Conservation (phyloP, 371 early-diverging fungal genomes). For the Capillidium rhysosporum region DNA sequence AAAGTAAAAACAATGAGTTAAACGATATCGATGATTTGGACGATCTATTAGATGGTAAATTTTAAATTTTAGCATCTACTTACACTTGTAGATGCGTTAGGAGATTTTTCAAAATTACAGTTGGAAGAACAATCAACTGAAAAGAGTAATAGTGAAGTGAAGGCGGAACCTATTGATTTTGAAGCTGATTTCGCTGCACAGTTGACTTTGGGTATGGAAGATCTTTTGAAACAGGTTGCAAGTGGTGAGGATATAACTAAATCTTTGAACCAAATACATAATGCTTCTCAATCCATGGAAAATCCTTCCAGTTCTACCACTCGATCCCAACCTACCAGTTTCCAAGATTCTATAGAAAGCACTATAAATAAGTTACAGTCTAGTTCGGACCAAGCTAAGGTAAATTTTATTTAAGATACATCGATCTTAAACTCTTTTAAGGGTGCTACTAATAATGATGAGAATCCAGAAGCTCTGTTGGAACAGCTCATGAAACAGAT, state of each 20-base stretch:
- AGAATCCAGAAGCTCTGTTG: slow-evolving; percentile 48
- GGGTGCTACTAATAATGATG: slow-evolving; percentile 29
- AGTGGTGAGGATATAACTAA: slow-evolving; percentile 40
- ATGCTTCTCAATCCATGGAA: slow-evolving; percentile 10
- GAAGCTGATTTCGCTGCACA: slow-evolving; percentile 59
- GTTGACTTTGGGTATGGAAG: slow-evolving; percentile 55
- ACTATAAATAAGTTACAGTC: slow-evolving; percentile 72
- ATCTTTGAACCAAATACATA: slow-evolving; percentile 30
- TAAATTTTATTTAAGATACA: slow-evolving; percentile 15
- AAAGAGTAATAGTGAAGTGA: slow-evolving; percentile 10
- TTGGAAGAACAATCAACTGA: slow-evolving; percentile 4
- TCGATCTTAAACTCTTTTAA: not conserved
- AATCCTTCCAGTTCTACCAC: not conserved
- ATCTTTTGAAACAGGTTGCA: slow-evolving; percentile 31
- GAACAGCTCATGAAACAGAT: slow-evolving; percentile 79
- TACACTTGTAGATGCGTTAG: slow-evolving; percentile 23
- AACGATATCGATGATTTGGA: slow-evolving; percentile 25
- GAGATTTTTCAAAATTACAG: slow-evolving; percentile 16
- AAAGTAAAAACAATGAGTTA: not conserved
- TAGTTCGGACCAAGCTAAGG: slow-evolving; percentile 61
- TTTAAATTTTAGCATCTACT: not conserved
- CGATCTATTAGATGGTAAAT: slow-evolving; percentile 34
- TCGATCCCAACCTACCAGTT: slow-evolving; percentile 14
- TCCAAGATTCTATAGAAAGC: slow-evolving; percentile 59
- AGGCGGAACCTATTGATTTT: slow-evolving; percentile 20